Evolutionary conservation across 495 filamentous ascomycete species (phyloP).

Genomic region (Annulohypoxylon maeteangense): DNA sequence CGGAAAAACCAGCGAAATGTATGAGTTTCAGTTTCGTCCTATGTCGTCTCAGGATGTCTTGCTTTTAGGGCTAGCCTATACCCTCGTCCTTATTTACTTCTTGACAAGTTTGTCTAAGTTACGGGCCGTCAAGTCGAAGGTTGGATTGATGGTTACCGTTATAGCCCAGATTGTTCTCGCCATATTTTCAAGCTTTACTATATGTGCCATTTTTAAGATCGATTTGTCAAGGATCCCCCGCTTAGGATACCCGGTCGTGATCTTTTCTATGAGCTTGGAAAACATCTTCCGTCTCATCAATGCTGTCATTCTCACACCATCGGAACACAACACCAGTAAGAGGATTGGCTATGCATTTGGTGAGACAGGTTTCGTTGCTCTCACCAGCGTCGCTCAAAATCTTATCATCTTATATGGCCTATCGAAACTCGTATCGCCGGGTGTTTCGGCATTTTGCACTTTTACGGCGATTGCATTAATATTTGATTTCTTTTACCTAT

Average conservation of each 20-base stretch:
- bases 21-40: conserved; percentile 77
- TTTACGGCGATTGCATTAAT: conserved; percentile 74
- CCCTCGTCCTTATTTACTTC: conserved; percentile 67
- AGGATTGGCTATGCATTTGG: conserved; percentile 75
- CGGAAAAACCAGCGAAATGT: conserved; percentile 66
- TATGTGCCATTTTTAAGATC: conserved; percentile 70
- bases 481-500: conserved; percentile 75
- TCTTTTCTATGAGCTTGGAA: conserved; percentile 74
- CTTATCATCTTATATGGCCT: conserved; percentile 66
- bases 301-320: conserved; percentile 71
- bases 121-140: conserved; percentile 72
- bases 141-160: conserved; percentile 73
- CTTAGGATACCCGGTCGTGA: conserved; percentile 74
- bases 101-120: conserved; percentile 67
- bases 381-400: conserved; percentile 69
- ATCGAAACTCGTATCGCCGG: conserved; percentile 67
- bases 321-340: conserved; percentile 65
- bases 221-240: conserved; percentile 69
- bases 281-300: conserved; percentile 80
- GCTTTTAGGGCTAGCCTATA: conserved; percentile 68
- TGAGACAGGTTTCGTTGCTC: conserved; percentile 71
- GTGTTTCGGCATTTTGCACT: conserved; percentile 73
- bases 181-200: conserved; percentile 71
- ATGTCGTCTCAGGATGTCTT: conserved; percentile 69
- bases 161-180: conserved; percentile 73